A percentile compares a stretch with the other conserved stretches of the same genome.
Evolutionary conservation across 2,329 filamentous ascomycete genomes (phyloP).

Genomic region (Botryotinia convoluta): DNA sequence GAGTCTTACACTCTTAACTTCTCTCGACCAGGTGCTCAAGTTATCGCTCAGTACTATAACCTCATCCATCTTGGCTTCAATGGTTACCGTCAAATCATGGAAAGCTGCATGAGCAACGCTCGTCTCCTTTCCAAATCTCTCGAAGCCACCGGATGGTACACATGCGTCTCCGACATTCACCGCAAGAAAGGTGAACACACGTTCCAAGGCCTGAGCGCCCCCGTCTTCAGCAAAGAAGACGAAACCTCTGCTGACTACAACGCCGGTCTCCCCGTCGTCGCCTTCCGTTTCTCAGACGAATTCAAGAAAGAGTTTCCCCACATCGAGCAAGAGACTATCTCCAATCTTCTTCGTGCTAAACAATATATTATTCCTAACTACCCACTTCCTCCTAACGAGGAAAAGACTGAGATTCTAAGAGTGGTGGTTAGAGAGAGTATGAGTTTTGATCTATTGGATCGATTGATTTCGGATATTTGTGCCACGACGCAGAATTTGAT

Average conservation of each 20-base stretch:
- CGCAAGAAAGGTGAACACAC: constrained; percentile 49
- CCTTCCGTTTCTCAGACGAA: constrained; percentile 60
- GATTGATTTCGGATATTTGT: constrained; percentile 59
- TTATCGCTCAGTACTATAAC: constrained; percentile 72
- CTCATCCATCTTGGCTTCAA: constrained; percentile 66
- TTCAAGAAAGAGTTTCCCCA: constrained; percentile 61
- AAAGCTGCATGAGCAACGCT: constrained; percentile 64
- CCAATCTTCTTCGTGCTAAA: constrained; percentile 60
- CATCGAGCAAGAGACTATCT: constrained; percentile 62
- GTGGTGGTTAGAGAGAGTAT: constrained; percentile 66
- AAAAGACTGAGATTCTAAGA: constrained; percentile 63
- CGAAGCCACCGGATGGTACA: constrained; percentile 65
- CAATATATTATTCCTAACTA: constrained; percentile 74
- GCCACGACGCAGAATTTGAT: constrained; percentile 61
- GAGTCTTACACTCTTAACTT: constrained; percentile 72
- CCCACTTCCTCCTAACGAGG: constrained; percentile 59
- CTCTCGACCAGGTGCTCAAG: constrained; percentile 65
- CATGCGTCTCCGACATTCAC: constrained; percentile 64
- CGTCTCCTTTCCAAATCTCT: constrained; percentile 60
- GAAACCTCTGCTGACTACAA: constrained; percentile 60
- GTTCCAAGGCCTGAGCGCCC: constrained; percentile 35
- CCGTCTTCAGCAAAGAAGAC: constrained; percentile 42
- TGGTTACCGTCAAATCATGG: constrained; percentile 64
- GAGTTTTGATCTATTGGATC: constrained; percentile 65
- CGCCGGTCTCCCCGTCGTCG: constrained; percentile 65